Base-by-base conservation (phyloP, 768 basidiomycete genomes). In the Rhizopogon vinicolor region DNA sequence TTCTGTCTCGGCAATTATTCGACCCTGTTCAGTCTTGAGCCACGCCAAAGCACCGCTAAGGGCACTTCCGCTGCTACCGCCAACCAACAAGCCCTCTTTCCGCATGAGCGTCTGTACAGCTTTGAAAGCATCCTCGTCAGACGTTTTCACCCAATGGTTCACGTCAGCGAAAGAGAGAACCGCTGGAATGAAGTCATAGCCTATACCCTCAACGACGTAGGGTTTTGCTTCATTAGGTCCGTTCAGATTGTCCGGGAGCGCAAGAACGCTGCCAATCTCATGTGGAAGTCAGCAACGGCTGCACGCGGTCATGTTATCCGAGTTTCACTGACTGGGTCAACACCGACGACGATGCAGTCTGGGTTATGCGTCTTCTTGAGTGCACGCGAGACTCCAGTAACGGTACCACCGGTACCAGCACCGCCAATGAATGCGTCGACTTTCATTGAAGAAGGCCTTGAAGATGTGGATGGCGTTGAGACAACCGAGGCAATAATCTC, bases 181-280 rank as follows among this genome's bases (percentile, higher is more conserved):
- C 42, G 90, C 82, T 0, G 96, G 95, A 44, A 96, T 66, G 66
- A 96, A 96, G 69, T 96, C 93, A 62, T 94, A 93, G 28, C 97
- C 97, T 52, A 98, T 98, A n/a, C 97, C 97, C 68, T 99, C 97
- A 19, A 98, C 85, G 50, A 85, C 68, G 63, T 98, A 98, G 51
- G 74, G 71, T 19, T 59, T 41, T 9, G 80, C 85, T 41, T 68
- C 70, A 50, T 73, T 80, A 19, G 68, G 72, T 1, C 65, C 67
- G 63, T 93, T 93, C 46, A 93, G 74, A 16, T 65, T 58, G 41
- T 84, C 80, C 0, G 93, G 91, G 31, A 76, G 56, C 0, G 93
- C 93, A 31, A 98, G 84, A 54, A 96, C 81, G 62, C 94, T 97
- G 41, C 96, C 96, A 69, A 84, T 79, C 91, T 92, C 60, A n/a